Conservation (phyloP, 768 basidiomycete genomes). For the Leccinum variicolor region DNA sequence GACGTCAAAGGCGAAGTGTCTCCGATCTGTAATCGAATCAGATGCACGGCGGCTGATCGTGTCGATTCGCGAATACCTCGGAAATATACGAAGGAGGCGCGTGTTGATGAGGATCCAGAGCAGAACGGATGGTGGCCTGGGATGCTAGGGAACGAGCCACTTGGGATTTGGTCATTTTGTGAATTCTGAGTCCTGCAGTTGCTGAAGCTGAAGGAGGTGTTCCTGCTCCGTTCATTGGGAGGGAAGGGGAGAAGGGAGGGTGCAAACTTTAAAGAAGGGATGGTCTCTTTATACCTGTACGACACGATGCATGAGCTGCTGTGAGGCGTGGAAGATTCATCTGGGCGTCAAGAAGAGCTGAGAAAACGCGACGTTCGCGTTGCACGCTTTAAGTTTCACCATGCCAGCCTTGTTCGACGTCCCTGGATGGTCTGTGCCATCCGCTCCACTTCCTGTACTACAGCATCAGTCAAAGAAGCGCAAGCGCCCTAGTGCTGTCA, state of each 20-base stretch:
- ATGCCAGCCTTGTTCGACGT: constrained; percentile 53
- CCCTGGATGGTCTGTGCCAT: constrained; percentile 62
- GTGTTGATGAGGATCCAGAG: constrained; percentile 13
- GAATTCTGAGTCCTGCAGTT: constrained; percentile 8
- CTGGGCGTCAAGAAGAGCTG: neutral
- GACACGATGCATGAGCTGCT: constrained; percentile 13
- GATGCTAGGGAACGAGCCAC: neutral
- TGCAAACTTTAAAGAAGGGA: neutral
- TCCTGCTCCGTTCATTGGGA: constrained; percentile 9
- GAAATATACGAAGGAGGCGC: constrained; percentile 1
- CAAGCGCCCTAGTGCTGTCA: constrained; percentile 54
- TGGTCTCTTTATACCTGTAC: constrained; percentile 14
- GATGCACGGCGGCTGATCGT: constrained; percentile 5
- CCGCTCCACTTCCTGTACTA: constrained; percentile 37
- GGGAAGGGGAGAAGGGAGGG: neutral
- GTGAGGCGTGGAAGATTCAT: constrained; percentile 16
- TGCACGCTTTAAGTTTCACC: constrained; percentile 3
- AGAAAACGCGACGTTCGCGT: constrained; percentile 21
- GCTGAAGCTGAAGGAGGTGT: neutral
- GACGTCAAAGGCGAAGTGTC: constrained; percentile 11
- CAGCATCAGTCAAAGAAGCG: constrained; percentile 38
- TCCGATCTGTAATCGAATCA: constrained; percentile 17
- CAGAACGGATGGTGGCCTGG: constrained; percentile 4
- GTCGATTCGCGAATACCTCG: constrained; percentile 12
- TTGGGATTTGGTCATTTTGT: constrained; percentile 12